Conservation (phyloP, 75 land plant genomes). For the Picea glauca region DNA sequence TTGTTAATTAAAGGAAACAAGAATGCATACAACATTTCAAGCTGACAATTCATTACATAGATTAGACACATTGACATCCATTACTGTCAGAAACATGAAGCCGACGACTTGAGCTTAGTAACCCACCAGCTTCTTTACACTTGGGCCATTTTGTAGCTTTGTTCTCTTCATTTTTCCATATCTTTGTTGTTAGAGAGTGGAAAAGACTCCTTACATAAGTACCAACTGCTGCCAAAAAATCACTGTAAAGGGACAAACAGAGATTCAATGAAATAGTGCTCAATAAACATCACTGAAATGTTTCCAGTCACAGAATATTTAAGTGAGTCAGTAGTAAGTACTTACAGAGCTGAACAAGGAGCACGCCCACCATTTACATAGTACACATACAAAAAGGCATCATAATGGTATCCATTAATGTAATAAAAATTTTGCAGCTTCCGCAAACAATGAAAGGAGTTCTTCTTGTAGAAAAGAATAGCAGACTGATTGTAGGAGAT, state of each 20-base stretch:
- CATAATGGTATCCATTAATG: conserved; percentile 81
- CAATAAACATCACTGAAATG: not conserved
- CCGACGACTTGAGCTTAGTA: conserved; percentile 7
- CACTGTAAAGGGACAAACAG: conserved; percentile 41
- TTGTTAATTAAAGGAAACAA: not conserved
- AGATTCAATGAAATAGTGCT: not conserved
- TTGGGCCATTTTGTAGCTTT: conserved; percentile 37
- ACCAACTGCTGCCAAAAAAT: conserved; percentile 41
- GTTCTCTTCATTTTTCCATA: conserved; percentile 42
- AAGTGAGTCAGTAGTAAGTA: not conserved
- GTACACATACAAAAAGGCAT: conserved; percentile 83
- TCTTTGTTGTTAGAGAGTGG: conserved; percentile 26
- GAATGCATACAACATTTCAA: not conserved
- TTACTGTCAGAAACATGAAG: conserved; percentile 5
- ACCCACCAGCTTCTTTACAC: conserved; percentile 33
- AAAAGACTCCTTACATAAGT: conserved; percentile 42
- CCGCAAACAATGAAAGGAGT: conserved; percentile 80
- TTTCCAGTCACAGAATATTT: not conserved
- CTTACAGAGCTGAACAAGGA: conserved; percentile 95
- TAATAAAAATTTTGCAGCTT: conserved; percentile 72
- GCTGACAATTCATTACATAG: not conserved
- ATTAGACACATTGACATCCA: conserved; percentile 11
- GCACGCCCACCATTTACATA: conserved; percentile 96
- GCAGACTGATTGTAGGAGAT: conserved; percentile 86
- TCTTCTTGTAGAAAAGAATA: conserved; percentile 84